These are phyloP conservation scores for Suillus fuscotomentosus DNA, from an alignment of 768 basidiomycete genomes.

Conservation along the genomic window DNA sequence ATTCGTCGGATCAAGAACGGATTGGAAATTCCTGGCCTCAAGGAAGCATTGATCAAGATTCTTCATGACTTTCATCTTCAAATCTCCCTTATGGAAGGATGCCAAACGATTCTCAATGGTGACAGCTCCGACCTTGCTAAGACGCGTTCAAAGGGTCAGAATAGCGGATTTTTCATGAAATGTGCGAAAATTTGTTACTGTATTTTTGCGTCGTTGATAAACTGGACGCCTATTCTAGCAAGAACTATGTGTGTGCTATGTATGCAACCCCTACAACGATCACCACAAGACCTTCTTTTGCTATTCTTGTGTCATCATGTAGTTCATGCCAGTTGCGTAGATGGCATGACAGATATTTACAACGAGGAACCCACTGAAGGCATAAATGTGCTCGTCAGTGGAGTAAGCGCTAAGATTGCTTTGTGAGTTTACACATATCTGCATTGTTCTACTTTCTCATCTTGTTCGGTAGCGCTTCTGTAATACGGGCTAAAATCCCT, in stretches of 20 bases:
- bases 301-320: constrained; percentile 88
- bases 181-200: constrained; percentile 46
- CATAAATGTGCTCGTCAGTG: constrained; percentile 33
- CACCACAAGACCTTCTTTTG: constrained; percentile 59
- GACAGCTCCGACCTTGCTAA: constrained; percentile 76
- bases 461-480: constrained; percentile 53
- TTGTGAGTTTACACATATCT: constrained; percentile 50
- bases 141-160: constrained; percentile 72
- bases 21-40: constrained; percentile 92
- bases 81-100: constrained; percentile 90
- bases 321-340: constrained; percentile 78
- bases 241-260: constrained; percentile 71
- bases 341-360: constrained; percentile 63
- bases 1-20: constrained; percentile 96
- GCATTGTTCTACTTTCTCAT: constrained; percentile 9
- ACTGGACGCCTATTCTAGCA: constrained; percentile 36
- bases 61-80: constrained; percentile 95
- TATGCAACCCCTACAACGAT: constrained; percentile 51
- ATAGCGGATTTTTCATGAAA: constrained; percentile 73
- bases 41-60: constrained; percentile 94
- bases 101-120: constrained; percentile 80
- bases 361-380: constrained; percentile 53
- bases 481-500: constrained; percentile 59
- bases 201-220: not conserved
- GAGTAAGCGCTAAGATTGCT: constrained; percentile 72